Evolutionary conservation across 371 early-diverging fungal genomes (phyloP), one percentile per base, ranked within the genome.

Genomic region (Syncephalastrum sp.): DNA sequence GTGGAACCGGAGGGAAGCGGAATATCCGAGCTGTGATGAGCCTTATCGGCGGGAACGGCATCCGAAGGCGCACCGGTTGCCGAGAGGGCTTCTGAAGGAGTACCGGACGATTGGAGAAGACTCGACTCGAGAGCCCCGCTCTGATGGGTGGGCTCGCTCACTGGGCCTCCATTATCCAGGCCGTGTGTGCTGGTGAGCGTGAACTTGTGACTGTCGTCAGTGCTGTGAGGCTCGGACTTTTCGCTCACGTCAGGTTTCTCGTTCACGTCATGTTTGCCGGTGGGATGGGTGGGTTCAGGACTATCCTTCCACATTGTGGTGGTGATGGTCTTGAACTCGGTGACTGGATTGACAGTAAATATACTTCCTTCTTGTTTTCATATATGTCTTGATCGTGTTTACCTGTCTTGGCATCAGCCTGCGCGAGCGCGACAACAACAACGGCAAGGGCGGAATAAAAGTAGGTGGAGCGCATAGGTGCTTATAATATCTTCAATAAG

Each of bases 391-490:
- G 21, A 21, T 21, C 21, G 3, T 10, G 19, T 17, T 50, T 56
- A 64, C 64, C 59, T 42, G 64, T 64, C 23, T 41, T 55, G 12
- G 54, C 50, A 10, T 50, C 43, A 13, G 60, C 64, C 29, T 64
- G 46, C 4, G 47, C 53, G 13, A 55, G 25, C 7, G 59, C 52
- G 5, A 53, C 50, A 16, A 45, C 25, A 13, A 53, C 33, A 43
- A 56, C 17, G 25, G 56, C 59, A 24, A 59, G 27, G 15, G 56
- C 59, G 16, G 56, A 41, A 56, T 49, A 55, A 6, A 64, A 23
- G 23, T 59, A 19, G 25, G 50, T 54, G 38, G 59, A 41, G 38
- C 59, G 64, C 64, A 64, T 64, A 47, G 12, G 12, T 33, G 38
- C 12, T 33, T 33, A 33, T 33, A 10, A 33, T 33, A 33, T 33